Base-by-base conservation (phyloP, 345 rosid species). In the Brassica nigra region DNA sequence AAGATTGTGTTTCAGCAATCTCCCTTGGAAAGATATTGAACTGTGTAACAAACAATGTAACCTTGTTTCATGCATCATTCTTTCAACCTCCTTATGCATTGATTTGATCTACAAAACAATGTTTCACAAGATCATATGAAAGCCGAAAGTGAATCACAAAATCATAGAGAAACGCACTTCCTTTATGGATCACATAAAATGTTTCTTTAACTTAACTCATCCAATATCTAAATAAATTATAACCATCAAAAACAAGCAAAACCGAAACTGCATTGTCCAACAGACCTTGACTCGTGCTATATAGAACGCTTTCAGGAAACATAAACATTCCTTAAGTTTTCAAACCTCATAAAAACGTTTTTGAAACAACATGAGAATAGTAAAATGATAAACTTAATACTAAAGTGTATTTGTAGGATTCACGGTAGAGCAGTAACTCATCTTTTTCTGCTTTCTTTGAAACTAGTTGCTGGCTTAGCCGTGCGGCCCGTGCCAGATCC, bases 391-490 rank as follows among this genome's bases (percentile, higher is more conserved):
- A 23, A 23, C 27, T 23, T 23, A 23, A 23, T 23, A 23, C 27
- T 23, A 23, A 23, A 94, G 95, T 54, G 92, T 70, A 47, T 80
- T 73, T 65, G 91, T 88, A 4, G 95, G 92, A 84, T 55, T 94
- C 97, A 27, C 80, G 87, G 78, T 91, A 88, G 73, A 91, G 85
- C 47, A 90, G 86, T 79, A 90, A 83, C 20, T 89, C 90, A 62
- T 91, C 95, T 81, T 92, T 91, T 12, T 85, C 78, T 36, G 82
- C 86, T 85, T 85, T 94, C 84, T 92, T 92, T 34, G 86, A 86
- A 81, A 85, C 97, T 90, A 11, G 97, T 90, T n/a, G 95, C 87
- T 54, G 99, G 97, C 85, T 80, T 91, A 10, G 94, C 89, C 1
- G 82, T n/a, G n/a, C n/a, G n/a, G n/a, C n/a, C n/a, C n/a, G n/a